phyloP scores from a whole-genome alignment of 75 land plant species.

The Pinus albicaulis region DNA sequence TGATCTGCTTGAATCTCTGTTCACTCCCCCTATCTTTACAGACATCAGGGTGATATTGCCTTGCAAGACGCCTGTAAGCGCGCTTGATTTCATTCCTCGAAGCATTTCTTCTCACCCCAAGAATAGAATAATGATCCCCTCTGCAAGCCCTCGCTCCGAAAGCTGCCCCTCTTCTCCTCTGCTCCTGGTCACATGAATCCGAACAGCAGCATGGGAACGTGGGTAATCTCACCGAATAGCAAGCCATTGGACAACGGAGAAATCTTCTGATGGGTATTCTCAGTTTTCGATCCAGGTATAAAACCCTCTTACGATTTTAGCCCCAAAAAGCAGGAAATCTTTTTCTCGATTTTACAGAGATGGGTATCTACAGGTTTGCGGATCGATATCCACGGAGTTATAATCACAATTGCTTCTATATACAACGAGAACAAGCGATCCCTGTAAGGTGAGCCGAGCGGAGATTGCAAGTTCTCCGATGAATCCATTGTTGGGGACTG shows the following conservation, averaged over 20 bases:
- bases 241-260: not conserved
- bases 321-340: not conserved
- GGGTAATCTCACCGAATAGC: not conserved
- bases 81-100: slow-evolving; percentile 26
- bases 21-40: slow-evolving; percentile 24
- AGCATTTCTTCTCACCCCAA: slow-evolving; percentile 25
- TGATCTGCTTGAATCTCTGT: slow-evolving; percentile 28
- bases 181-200: slow-evolving; percentile 4
- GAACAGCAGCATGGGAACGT: slow-evolving; percentile 1
- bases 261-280: not conserved
- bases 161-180: not conserved
- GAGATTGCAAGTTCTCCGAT: slow-evolving; percentile 8
- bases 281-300: not conserved
- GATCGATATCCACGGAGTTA: not conserved
- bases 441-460: not conserved
- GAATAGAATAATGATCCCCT: slow-evolving; percentile 15
- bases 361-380: not conserved
- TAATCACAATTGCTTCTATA: not conserved
- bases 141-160: not conserved
- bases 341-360: not conserved
- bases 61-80: slow-evolving; percentile 33
- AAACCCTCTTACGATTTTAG: not conserved
- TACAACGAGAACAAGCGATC: not conserved
- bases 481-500: not conserved
- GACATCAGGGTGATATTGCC: slow-evolving; percentile 34